Percentiles rank a stretch among this genome's conserved stretches.
Conservation (phyloP, 345 rosid species). For the Citrus hindsii region DNA sequence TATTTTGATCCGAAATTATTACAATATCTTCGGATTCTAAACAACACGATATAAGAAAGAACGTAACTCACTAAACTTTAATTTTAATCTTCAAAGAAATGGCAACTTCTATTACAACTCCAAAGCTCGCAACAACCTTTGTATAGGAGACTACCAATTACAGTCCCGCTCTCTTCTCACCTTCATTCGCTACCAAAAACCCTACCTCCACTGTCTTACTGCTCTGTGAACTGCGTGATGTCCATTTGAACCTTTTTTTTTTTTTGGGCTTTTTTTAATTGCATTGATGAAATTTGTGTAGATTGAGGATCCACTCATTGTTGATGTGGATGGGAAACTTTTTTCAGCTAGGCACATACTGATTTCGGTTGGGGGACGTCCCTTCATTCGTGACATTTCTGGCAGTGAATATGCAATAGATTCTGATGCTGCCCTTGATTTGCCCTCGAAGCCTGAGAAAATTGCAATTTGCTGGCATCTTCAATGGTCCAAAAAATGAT, state of each 20-base stretch:
- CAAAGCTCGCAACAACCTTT: slow-evolving; percentile 50
- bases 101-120: slow-evolving; percentile 50
- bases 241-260: background rate
- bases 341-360: slow-evolving; percentile 71
- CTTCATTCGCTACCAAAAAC: slow-evolving; percentile 29
- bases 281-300: slow-evolving; percentile 19
- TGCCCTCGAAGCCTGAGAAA: slow-evolving; percentile 78
- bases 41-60: background rate
- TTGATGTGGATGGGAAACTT: slow-evolving; percentile 81
- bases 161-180: slow-evolving; percentile 25
- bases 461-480: slow-evolving; percentile 80
- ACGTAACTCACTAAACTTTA: background rate
- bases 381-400: slow-evolving; percentile 86
- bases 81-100: background rate
- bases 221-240: background rate
- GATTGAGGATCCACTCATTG: slow-evolving; percentile 83
- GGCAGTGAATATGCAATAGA: slow-evolving; percentile 83
- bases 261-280: background rate
- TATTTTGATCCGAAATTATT: too few relatives aligned
- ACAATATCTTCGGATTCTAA: too few relatives aligned
- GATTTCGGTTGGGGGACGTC: slow-evolving; percentile 87
- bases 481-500: slow-evolving; percentile 50
- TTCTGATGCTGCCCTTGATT: slow-evolving; percentile 96
- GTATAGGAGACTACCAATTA: slow-evolving; percentile 34
- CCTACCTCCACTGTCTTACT: slow-evolving; percentile 23